Evolutionary conservation across 2,329 filamentous ascomycete genomes (phyloP).

Genomic region (Pezicula radicicola): DNA sequence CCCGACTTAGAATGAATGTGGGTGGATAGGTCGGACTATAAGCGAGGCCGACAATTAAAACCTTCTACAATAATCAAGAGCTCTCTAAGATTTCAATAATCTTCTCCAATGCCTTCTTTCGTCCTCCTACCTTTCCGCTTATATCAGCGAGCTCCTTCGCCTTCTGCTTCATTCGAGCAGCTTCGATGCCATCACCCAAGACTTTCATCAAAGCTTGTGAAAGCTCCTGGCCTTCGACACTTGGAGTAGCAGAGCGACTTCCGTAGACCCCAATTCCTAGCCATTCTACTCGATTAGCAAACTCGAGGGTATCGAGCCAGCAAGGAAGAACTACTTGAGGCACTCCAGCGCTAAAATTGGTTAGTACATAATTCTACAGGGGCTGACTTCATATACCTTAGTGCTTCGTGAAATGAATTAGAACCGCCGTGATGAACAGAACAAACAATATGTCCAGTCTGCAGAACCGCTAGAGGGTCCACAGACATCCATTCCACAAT

Average conservation of each 20-base stretch:
- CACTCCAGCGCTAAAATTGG: constrained; percentile 33
- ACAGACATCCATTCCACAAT: constrained; percentile 38
- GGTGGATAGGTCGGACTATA: too few relatives aligned
- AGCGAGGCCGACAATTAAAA: background rate
- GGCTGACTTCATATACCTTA: constrained; percentile 30
- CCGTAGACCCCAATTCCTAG: constrained; percentile 34
- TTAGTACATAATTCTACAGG: constrained; percentile 5
- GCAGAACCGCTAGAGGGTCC: constrained; percentile 34
- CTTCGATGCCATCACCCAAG: constrained; percentile 11
- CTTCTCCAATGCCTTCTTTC: constrained; percentile 16
- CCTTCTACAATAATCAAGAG: constrained; percentile 10
- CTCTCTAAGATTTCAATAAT: constrained; percentile 15
- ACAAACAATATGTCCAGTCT: constrained; percentile 31
- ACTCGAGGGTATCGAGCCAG: constrained; percentile 45
- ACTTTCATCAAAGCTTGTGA: constrained; percentile 14
- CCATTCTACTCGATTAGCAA: constrained; percentile 38
- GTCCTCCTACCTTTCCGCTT: constrained; percentile 9
- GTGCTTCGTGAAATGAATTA: constrained; percentile 40
- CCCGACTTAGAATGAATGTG: too few relatives aligned
- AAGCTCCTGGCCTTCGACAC: constrained; percentile 12
- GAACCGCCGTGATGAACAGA: constrained; percentile 39
- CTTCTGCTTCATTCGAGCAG: constrained; percentile 9
- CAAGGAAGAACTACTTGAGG: constrained; percentile 43
- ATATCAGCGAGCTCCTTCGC: constrained; percentile 13
- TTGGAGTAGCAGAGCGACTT: constrained; percentile 11